Percentiles rank a stretch among this genome's conserved stretches.
Evolutionary conservation across 1,139 yeast genomes (phyloP).

Genomic region (Protomyces gravidus): DNA sequence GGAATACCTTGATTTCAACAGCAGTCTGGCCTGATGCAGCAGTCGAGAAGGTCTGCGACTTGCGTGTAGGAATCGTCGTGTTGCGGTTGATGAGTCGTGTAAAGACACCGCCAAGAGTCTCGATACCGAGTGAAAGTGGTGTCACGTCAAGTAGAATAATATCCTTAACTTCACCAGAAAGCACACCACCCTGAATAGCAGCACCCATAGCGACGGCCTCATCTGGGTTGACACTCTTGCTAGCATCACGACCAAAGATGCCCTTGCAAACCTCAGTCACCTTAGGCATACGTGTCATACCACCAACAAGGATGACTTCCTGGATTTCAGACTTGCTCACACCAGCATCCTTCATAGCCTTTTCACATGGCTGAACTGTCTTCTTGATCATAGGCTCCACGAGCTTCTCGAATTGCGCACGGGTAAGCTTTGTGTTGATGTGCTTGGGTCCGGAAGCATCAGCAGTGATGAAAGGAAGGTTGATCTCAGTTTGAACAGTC

Average conservation of each 20-base stretch:
- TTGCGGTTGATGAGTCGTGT: slow-evolving; percentile 96
- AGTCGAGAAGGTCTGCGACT: slow-evolving; percentile 95
- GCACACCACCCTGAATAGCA: slow-evolving; percentile 98
- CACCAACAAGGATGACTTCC: slow-evolving; percentile 97
- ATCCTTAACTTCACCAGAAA: slow-evolving; percentile 97
- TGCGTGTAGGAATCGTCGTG: slow-evolving; percentile 96
- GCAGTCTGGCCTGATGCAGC: slow-evolving; percentile 99
- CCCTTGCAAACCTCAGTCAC: slow-evolving; percentile 93
- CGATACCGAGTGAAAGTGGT: slow-evolving; percentile 95
- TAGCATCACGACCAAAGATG: slow-evolving; percentile 91
- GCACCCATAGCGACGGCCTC: slow-evolving; percentile 99
- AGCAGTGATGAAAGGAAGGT: slow-evolving; percentile 94
- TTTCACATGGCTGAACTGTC: slow-evolving; percentile 95
- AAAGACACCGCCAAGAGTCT: slow-evolving; percentile 98
- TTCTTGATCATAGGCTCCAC: slow-evolving; percentile 89
- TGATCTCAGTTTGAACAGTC: slow-evolving; percentile 86
- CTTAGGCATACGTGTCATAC: slow-evolving; percentile 99
- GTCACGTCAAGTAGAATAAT: slow-evolving; percentile 92
- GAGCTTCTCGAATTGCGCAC: slow-evolving; percentile 87
- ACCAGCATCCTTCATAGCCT: slow-evolving; percentile 95
- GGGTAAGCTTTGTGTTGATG: slow-evolving; percentile 86
- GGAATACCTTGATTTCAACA: slow-evolving; percentile 98
- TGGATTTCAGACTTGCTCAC: slow-evolving; percentile 78
- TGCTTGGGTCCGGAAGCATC: slow-evolving; percentile 97
- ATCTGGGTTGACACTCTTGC: slow-evolving; percentile 98